Evolutionary conservation across 2,329 filamentous ascomycete species (phyloP), one percentile per base, ranked within the genome.

Genomic region (Pseudocercospora macadamiae): DNA sequence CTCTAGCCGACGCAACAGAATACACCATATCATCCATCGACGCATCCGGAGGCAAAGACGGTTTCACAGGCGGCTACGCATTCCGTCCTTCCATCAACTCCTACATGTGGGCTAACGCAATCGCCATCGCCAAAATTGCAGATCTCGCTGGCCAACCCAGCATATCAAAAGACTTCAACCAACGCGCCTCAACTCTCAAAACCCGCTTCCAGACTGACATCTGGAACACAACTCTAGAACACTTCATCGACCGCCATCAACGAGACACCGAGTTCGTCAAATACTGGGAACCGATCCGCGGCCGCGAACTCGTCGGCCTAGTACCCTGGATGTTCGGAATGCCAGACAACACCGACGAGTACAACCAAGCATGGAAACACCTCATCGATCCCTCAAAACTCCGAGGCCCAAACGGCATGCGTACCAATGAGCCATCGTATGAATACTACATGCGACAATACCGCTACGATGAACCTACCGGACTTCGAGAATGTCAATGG

Each of bases 11-110:
- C 63, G 77, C 77, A 0, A 79, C 77, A 0, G 77, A 79, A 58
- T 79, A 79, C 59, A 79, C 76, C 1, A 78, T 79, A 45, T 72
- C 75, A 0, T 76, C 73, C 39, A 79, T 78, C 54, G 77, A 79
- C 56, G 74, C 77, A 0, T 73, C 70, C 0, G 69, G 71, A n/a
- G 75, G 74, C 3, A 28, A 60, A 16, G 77, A 79, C 48, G 77
- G 77, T 0, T 79, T 79, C 37, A 65, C 57, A 0, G 76, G 76
- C 1, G 77, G 77, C 3, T 54, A 75, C 8, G 68, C 76, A 1
- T 79, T 79, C 66, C 70, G 77, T 4, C 77, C 77, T 0, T 76
- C 74, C 18, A 78, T 79, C 65, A 79, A 79, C 64, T 74, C 72
- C 56, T 79, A 77, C 61, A 74, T 77, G 60, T 79, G 74, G 58